phyloP scores from a whole-genome alignment of 2,329 filamentous ascomycete genomes.

The Pseudocercospora ulei region DNA sequence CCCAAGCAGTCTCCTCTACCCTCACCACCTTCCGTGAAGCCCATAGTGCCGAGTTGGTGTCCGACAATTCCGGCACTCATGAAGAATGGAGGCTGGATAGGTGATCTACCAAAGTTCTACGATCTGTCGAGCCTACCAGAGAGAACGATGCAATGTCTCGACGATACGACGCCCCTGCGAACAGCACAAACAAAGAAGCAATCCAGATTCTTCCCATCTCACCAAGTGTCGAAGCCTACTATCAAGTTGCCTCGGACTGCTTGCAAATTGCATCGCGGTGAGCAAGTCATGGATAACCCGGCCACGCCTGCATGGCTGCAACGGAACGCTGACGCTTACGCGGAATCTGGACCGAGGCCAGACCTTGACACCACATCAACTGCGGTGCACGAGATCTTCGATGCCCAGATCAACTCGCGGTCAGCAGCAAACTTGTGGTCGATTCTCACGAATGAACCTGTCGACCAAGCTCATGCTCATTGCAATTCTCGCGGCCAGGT shows the following conservation, averaged over 20 bases:
- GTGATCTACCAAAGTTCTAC: constrained; percentile 25
- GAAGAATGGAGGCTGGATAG: constrained; percentile 19
- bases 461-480: neutral
- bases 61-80: constrained; percentile 26
- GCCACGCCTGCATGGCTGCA: constrained; percentile 3
- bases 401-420: neutral
- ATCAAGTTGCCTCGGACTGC: constrained; percentile 23
- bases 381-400: neutral
- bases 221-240: constrained; percentile 15
- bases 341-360: neutral
- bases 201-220: constrained; percentile 29
- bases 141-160: constrained; percentile 9
- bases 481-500: neutral
- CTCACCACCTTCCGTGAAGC: constrained; percentile 9
- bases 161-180: neutral
- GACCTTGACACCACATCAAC: neutral
- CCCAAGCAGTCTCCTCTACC: constrained; percentile 11
- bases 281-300: constrained; percentile 14
- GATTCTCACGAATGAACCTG: constrained; percentile 16
- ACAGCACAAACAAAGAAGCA: constrained; percentile 20
- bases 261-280: constrained; percentile 22
- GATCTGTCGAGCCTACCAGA: constrained; percentile 28
- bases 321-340: neutral
- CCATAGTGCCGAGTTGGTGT: constrained; percentile 26
- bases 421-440: constrained; percentile 27